Evolutionary conservation across 2,329 filamentous ascomycete species (phyloP), one percentile per base, ranked within the genome.

Genomic region (Orbilia quercus): DNA sequence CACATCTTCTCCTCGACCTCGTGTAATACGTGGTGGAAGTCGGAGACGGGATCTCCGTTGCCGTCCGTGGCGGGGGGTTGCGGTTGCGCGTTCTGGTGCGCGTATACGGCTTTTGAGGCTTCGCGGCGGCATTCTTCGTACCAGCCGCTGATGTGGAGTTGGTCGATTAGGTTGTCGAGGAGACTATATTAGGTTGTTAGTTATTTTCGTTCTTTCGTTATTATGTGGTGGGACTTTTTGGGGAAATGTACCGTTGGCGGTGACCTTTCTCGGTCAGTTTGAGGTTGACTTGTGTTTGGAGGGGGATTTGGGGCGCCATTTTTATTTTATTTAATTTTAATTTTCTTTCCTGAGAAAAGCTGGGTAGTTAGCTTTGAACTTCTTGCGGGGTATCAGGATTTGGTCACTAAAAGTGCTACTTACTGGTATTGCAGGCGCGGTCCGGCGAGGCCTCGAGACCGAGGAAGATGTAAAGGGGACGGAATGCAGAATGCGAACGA

Each of bases 71-170:
- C 34, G 7, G 31, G 22, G 4, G 28, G 23, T 36, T 54, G 48
- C 16, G 18, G n/a, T 20, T 16, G 48, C n/a, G 53, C 51, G 20
- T 66, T 73, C 28, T 73, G 69, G 14, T 65, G 69, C 18, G 60
- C 60, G 36, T 60, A 66, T 25, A 73, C 53, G 9, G 69, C 69
- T 14, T 28, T 48, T 5, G 69, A 60, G 47, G 69, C 69, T 2
- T 48, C 53, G 20, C 60, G 69, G 6, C 69, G 60, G 12, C 60
- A 34, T 31, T 66, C 60, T 28, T 73, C 69, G 48, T 73, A 73
- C 69, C 69, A 73, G 34, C 69, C 69, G 44, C 47, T 55, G 25
- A 73, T 57, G 23, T 73, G 69, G 7, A 73, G 69, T 36, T 66
- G 69, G 14, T 73, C 69, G 22, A 66, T 51, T 20, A 73, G 69